Evolutionary conservation across 2,329 filamentous ascomycete species (phyloP).

Genomic region (Xenoacremonium recifei): DNA sequence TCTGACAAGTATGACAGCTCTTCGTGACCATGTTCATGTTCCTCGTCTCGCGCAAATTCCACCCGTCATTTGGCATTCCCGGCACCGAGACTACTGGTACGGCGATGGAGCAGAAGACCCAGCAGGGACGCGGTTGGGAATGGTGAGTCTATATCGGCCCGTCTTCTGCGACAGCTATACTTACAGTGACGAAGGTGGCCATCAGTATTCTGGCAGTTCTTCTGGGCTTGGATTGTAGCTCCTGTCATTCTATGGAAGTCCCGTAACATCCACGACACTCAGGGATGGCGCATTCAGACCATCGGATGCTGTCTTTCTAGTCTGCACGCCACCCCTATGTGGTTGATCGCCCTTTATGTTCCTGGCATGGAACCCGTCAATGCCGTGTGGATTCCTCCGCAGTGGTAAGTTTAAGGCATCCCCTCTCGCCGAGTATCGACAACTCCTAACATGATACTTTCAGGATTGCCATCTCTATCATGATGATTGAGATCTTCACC

Average conservation of each 20-base stretch:
- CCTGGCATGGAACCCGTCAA: slow-evolving; percentile 53
- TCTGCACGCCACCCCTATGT: slow-evolving; percentile 65
- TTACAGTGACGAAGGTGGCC: slow-evolving; percentile 48
- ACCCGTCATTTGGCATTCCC: slow-evolving; percentile 57
- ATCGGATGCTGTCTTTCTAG: slow-evolving; percentile 50
- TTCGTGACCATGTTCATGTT: slow-evolving; percentile 59
- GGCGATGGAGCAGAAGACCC: slow-evolving; percentile 46
- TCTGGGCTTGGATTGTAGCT: slow-evolving; percentile 62
- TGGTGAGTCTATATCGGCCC: slow-evolving; percentile 49
- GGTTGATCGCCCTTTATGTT: slow-evolving; percentile 59
- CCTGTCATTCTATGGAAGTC: slow-evolving; percentile 62
- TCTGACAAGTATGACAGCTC: slow-evolving; percentile 42
- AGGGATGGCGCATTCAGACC: slow-evolving; percentile 66
- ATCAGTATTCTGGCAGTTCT: slow-evolving; percentile 62
- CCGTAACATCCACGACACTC: slow-evolving; percentile 60
- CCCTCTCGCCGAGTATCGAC: background rate
- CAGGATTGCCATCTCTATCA: slow-evolving; percentile 59
- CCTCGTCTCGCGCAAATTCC: slow-evolving; percentile 64
- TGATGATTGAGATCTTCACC: slow-evolving; percentile 62
- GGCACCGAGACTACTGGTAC: slow-evolving; percentile 60
- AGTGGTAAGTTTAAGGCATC: slow-evolving; percentile 50
- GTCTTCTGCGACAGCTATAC: too few species aligned
- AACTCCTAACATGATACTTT: background rate
- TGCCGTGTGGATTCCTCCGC: slow-evolving; percentile 55
- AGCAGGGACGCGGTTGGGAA: slow-evolving; percentile 58